Evolutionary conservation across 306 rosid species (phyloP), one percentile per base, ranked within the genome.

Genomic region (Glycine tomentella): DNA sequence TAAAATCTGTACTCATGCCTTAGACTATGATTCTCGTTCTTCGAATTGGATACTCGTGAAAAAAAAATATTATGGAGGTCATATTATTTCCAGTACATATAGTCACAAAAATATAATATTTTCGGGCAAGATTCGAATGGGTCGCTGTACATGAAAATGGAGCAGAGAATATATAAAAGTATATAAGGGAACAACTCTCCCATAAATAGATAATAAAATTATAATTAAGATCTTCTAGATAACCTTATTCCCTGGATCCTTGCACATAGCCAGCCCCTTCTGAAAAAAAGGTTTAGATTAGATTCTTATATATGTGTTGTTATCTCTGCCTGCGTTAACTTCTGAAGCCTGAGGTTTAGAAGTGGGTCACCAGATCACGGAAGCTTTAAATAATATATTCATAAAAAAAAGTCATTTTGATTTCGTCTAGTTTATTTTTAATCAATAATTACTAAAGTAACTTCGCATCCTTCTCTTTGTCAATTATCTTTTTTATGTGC

Each of bases 301-400:
- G 61, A 83, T 53, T 78, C 75, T 36, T 56, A 15, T 25, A 20
- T 10, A 38, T 38, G 42, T 33, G 83, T 58, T 70, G 75, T 53
- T 77, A 20, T 1, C 20, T 20, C 20, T 20, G 1, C 20, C 20
- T 20, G 20, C 7, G 7, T 59, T 75, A 75, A 63, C 31, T 36
- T 53, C 61, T 53, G 36, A 65, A 68, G 77, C 38, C 20, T 20
- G 20, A 20, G 20, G 0, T 20, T 20, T 20, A 20, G 20, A 20
- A 20, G 20, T 20, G 20, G 20, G 20, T 20, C 20, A 20, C 20
- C 51, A 15, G 42, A 38, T 38, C 42, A 38, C 42, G 42, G 5
- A 38, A 38, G 42, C 42, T 38, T 38, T 4, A 38, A 38, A 34
- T 56, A 65, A 40, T 59, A 72, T 1, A 13, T 75, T 8, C 84